Evolutionary conservation across 1,139 yeast genomes (phyloP).

Genomic region (Kurtzmaniella quercitrusa): DNA sequence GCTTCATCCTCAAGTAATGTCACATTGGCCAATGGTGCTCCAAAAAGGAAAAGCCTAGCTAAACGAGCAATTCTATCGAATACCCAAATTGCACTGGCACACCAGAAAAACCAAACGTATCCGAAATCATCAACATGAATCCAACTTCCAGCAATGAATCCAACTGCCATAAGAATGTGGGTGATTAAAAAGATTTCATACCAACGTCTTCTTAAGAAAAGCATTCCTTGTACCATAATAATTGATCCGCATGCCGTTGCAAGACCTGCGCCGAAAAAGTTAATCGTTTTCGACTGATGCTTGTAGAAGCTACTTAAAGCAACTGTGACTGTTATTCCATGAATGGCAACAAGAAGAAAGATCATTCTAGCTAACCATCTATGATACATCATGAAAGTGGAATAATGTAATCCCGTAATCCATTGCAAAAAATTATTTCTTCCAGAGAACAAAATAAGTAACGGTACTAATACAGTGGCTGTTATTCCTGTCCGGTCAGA

Average conservation of each 20-base stretch:
- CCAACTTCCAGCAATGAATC: conserved; percentile 42
- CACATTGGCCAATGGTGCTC: conserved; percentile 34
- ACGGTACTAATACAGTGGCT: conserved; percentile 16
- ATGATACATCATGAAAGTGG: conserved; percentile 18
- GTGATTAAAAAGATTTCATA: conserved; percentile 39
- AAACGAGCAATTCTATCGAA: conserved; percentile 40
- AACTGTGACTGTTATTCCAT: conserved; percentile 18
- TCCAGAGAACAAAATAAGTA: conserved; percentile 21
- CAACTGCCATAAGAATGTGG: conserved; percentile 38
- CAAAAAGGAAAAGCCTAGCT: conserved; percentile 29
- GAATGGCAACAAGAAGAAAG: conserved; percentile 14
- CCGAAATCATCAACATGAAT: conserved; percentile 38
- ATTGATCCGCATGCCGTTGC: conserved; percentile 22
- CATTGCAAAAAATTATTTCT: conserved; percentile 23
- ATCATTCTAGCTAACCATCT: conserved; percentile 21
- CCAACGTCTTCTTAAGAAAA: conserved; percentile 35
- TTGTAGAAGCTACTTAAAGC: conserved; percentile 8
- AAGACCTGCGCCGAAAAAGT: conserved; percentile 23
- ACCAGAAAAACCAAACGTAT: conserved; percentile 34
- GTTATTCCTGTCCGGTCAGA: conserved; percentile 25
- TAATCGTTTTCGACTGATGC: conserved; percentile 21
- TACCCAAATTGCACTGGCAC: conserved; percentile 40
- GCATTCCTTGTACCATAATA: conserved; percentile 33
- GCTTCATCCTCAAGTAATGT: conserved; percentile 34
- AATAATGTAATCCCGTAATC: conserved; percentile 20